Conservation (phyloP, 2,329 filamentous ascomycete species). For the Aspergillus sp. region DNA sequence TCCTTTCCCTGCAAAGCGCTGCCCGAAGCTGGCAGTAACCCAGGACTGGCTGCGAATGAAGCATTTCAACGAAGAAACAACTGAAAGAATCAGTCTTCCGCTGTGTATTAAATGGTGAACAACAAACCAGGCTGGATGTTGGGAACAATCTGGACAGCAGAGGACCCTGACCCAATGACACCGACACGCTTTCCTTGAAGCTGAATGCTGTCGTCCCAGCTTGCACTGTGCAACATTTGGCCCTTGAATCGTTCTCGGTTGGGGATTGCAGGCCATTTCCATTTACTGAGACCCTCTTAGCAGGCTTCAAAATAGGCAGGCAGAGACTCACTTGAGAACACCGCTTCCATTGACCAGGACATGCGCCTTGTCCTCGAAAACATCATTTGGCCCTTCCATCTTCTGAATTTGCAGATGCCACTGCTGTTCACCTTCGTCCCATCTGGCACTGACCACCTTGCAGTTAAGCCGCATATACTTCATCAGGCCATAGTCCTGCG, state of each 20-base stretch:
- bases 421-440: slow-evolving; percentile 24
- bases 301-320: neutral
- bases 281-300: neutral
- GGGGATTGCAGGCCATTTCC: slow-evolving; percentile 42
- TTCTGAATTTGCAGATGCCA: slow-evolving; percentile 2
- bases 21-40: slow-evolving; percentile 19
- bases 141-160: slow-evolving; percentile 40
- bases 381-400: slow-evolving; percentile 6
- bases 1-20: slow-evolving; percentile 20
- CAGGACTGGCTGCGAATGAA: slow-evolving; percentile 3
- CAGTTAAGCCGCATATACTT: slow-evolving; percentile 28
- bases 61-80: slow-evolving; percentile 35
- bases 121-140: slow-evolving; percentile 2
- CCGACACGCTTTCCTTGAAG: slow-evolving; percentile 33
- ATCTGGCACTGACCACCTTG: slow-evolving; percentile 25
- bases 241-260: slow-evolving; percentile 48
- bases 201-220: slow-evolving; percentile 31
- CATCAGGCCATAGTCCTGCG: slow-evolving; percentile 23
- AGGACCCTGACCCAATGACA: slow-evolving; percentile 37
- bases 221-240: slow-evolving; percentile 36
- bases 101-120: neutral
- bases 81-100: neutral
- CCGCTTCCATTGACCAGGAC: slow-evolving; percentile 39
- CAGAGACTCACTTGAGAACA: slow-evolving; percentile 27
- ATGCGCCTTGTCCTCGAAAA: slow-evolving; percentile 29